Percentiles rank a stretch among this genome's conserved stretches.
Evolutionary conservation across 1,284 basidiomycete genomes (phyloP).

Genomic region (Peniophora sp.): DNA sequence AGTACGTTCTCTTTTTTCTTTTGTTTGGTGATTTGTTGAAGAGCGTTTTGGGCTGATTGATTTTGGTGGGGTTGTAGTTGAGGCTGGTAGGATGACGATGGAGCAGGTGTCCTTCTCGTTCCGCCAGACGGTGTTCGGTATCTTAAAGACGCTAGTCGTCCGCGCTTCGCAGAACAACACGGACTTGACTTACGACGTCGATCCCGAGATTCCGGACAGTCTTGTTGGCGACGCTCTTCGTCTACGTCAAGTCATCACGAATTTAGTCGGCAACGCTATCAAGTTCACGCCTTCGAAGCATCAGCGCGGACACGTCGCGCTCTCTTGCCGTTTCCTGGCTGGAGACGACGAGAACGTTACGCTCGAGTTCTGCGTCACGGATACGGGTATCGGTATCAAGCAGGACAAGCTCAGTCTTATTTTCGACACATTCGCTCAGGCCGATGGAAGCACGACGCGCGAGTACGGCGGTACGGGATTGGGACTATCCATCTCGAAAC

Average conservation of each 20-base stretch:
- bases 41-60: conserved; percentile 7
- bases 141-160: conserved; percentile 96
- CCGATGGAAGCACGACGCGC: conserved; percentile 89
- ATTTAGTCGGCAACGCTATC: conserved; percentile 91
- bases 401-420: conserved; percentile 98
- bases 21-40: conserved; percentile 4
- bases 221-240: conserved; percentile 95
- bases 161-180: conserved; percentile 97
- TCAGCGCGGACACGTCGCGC: conserved; percentile 84
- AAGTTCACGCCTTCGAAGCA: conserved; percentile 87
- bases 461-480: conserved; percentile 98
- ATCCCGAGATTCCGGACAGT: conserved; percentile 93
- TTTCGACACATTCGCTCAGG: conserved; percentile 99
- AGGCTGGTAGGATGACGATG: conserved; percentile 99
- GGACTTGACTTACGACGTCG: conserved; percentile 95
- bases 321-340: conserved; percentile 77
- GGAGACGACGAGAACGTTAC: conserved; percentile 76
- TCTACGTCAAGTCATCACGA: conserved; percentile 89
- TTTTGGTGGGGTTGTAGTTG: conserved; percentile 61
- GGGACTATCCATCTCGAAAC: conserved; percentile 92
- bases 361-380: conserved; percentile 95
- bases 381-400: conserved; percentile 98
- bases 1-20: conserved; percentile 46
- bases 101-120: conserved; percentile 98
- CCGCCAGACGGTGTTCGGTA: conserved; percentile 93